These are phyloP conservation scores for Ogataea nonfermentans DNA, from an alignment of 805 yeast genomes.

Conservation along the genomic window DNA sequence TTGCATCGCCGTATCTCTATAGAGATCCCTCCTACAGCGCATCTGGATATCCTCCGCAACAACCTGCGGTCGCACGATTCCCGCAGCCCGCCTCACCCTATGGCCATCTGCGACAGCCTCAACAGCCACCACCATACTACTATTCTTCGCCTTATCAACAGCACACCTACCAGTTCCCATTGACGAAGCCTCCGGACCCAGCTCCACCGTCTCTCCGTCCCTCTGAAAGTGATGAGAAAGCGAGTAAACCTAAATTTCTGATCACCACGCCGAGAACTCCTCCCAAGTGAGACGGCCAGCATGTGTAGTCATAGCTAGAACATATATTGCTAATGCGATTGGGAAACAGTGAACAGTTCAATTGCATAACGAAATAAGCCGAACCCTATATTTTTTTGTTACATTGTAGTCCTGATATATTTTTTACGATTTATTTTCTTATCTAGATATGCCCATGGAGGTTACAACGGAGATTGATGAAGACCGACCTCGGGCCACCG, in stretches of 20 bases:
- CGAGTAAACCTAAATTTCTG: slow-evolving; percentile 20
- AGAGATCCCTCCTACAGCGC: slow-evolving; percentile 17
- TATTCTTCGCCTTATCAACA: slow-evolving; percentile 18
- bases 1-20: slow-evolving; percentile 25
- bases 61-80: slow-evolving; percentile 8
- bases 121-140: slow-evolving; percentile 15
- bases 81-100: slow-evolving; percentile 16
- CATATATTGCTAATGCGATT: background rate
- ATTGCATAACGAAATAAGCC: background rate
- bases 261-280: slow-evolving; percentile 27
- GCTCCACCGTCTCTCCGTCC: slow-evolving; percentile 15
- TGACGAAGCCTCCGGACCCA: slow-evolving; percentile 10
- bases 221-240: slow-evolving; percentile 13
- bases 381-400: background rate
- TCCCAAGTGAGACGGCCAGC: slow-evolving; percentile 18
- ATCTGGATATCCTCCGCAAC: slow-evolving; percentile 5
- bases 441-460: background rate
- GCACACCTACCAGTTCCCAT: slow-evolving; percentile 14
- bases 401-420: background rate
- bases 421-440: background rate
- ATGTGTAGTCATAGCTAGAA: slow-evolving; percentile 2
- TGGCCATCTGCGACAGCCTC: slow-evolving; percentile 9
- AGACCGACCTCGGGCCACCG: too few relatives aligned
- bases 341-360: background rate
- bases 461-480: too few relatives aligned